Evolutionary conservation across 768 basidiomycete species (phyloP), one percentile per base, ranked within the genome.

Genomic region (Hygrophorus pudorinus): DNA sequence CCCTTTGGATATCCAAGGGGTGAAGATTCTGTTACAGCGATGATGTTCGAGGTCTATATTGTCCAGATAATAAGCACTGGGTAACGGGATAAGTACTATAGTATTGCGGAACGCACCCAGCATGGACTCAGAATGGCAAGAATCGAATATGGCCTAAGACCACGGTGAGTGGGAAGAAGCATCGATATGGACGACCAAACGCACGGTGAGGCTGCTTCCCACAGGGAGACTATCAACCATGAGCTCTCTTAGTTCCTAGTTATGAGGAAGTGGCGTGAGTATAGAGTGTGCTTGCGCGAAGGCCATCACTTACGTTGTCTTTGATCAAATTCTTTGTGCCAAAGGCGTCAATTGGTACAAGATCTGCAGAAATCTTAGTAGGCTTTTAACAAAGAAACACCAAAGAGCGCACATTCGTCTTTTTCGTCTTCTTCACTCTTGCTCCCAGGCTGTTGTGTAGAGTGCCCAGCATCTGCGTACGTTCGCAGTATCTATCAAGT

Each of bases 1-100:
- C 11, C 67, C 70, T 48, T 71, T 71, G 30, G 65, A 69, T 2
- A 65, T 46, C 69, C 70, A 73, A 0, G 72, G 72, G 1, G 70
- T 67, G 36, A 65, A 72, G 2, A 70, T 65, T 13, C 65, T 58
- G 46, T 73, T 71, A 44, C 70, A 73, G 0, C 63, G 59, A 37
- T 59, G 60, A 47, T 73, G 70, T 10, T 65, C 58, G 2, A 73
- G 56, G 45, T 72, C 71, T 68, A 36, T 21, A n/a, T n/a, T n/a
- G 14, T 13, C 5, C 14, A 31, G 14, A 3, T 13, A 7, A 33
- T 45, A 4, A 45, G 14, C 8, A 14, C 16, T 4, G 29, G 3
- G 33, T 28, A 7, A 12, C 9, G 31, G 20, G 8, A 31, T 4
- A 32, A 46, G 11, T 24, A 17, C 10, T 24, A n/a, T n/a, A 12